Conservation (phyloP, 352 stramenopile genomes). For the Phytophthora hibernalis region DNA sequence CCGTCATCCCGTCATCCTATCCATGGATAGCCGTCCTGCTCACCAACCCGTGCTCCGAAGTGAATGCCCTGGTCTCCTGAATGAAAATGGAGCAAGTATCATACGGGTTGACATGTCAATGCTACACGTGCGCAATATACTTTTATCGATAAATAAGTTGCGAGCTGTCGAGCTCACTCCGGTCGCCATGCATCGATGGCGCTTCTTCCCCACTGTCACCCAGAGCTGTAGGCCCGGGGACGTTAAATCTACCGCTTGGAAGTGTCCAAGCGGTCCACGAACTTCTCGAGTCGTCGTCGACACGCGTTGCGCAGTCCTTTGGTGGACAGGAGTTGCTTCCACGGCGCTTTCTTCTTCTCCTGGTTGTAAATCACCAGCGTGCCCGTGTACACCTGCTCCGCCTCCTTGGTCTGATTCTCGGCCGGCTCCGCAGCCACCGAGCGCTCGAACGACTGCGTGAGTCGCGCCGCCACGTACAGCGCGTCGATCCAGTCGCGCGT, state of each 20-base stretch:
- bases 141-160: slow-evolving; percentile 40
- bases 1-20: neutral
- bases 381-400: slow-evolving; percentile 63
- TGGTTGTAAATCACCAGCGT: slow-evolving; percentile 79
- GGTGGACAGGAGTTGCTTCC: slow-evolving; percentile 52
- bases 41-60: too few relatives aligned
- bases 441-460: slow-evolving; percentile 58
- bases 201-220: slow-evolving; percentile 9
- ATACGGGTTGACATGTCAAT: too few relatives aligned
- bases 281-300: slow-evolving; percentile 60
- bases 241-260: slow-evolving; percentile 39
- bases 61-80: too few relatives aligned
- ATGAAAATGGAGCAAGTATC: neutral
- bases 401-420: slow-evolving; percentile 39
- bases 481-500: slow-evolving; percentile 68
- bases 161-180: slow-evolving; percentile 22
- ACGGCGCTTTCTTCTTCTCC: slow-evolving; percentile 52
- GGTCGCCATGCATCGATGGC: slow-evolving; percentile 10
- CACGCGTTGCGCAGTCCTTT: slow-evolving; percentile 49
- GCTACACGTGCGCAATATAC: slow-evolving; percentile 13
- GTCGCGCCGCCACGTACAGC: slow-evolving; percentile 63
- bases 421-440: slow-evolving; percentile 40
- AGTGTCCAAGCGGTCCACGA: slow-evolving; percentile 67
- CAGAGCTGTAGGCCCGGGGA: neutral
- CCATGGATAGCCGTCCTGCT: neutral